These are phyloP conservation scores for Mortierella sp. DNA, from an alignment of 371 early-diverging fungal species.

Conservation along the genomic window DNA sequence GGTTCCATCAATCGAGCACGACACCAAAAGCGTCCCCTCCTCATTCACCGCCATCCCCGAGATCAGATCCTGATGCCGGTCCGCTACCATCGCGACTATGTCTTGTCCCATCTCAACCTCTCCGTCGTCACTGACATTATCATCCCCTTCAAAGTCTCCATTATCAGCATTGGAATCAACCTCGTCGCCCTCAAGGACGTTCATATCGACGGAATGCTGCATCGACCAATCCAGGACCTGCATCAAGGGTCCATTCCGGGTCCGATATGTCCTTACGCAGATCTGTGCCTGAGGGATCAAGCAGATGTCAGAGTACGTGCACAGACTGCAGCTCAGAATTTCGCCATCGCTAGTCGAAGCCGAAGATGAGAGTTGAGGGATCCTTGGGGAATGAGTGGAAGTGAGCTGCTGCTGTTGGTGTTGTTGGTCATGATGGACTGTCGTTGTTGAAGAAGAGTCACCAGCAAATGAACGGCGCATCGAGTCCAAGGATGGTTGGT, in stretches of 20 bases:
- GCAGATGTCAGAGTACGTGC: slow-evolving; percentile 40
- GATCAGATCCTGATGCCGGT: slow-evolving; percentile 37
- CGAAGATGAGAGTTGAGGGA: background rate
- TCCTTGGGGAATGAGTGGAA: too few species aligned
- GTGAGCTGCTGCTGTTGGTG: background rate
- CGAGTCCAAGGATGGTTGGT: background rate
- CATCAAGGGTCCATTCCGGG: slow-evolving; percentile 23
- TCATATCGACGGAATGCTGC: slow-evolving; percentile 11
- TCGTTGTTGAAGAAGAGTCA: background rate
- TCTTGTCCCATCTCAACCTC: background rate
- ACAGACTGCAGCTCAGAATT: slow-evolving; percentile 28
- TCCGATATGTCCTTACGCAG: slow-evolving; percentile 27
- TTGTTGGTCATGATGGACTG: too few species aligned
- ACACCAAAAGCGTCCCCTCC: slow-evolving; percentile 19
- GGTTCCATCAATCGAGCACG: slow-evolving; percentile 42
- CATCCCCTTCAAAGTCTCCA: background rate
- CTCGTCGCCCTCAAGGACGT: background rate
- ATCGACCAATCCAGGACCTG: slow-evolving; percentile 34
- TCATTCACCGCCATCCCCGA: slow-evolving; percentile 49
- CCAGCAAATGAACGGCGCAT: background rate
- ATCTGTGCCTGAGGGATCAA: slow-evolving; percentile 30
- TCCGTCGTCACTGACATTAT: background rate
- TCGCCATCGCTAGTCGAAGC: background rate
- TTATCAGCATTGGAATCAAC: background rate
- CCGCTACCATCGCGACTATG: background rate